Base-by-base conservation (phyloP, 495 filamentous ascomycete genomes). In the Haplographium delicatum region DNA sequence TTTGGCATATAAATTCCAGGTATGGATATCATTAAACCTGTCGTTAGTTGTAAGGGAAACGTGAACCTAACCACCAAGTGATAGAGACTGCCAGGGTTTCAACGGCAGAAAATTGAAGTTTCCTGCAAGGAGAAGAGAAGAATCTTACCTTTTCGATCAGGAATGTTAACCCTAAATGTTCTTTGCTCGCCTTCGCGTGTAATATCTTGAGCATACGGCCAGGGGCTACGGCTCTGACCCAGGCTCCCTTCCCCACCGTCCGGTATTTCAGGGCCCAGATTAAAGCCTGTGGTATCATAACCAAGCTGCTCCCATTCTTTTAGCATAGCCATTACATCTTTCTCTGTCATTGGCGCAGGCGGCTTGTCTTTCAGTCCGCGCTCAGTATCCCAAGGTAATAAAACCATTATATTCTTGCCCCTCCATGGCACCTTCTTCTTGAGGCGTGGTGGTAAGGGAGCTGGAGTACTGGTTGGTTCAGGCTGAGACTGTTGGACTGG, bases 281-380 rank as follows among this genome's bases (percentile, higher is more conserved):
- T 83, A 64, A 93, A 95, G 0, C 88, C 88, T 4, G 73, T 68
- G 33, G 76, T 76, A 63, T 86, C 75, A 60, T 90, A 96, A 8
- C 90, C 93, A 51, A 83, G 65, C 38, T 84, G 67, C 60, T 86
- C 77, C 83, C 86, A 94, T 24, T 74, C 68, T 41, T 78, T 73
- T 51, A 95, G 58, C 59, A 81, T 82, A n/a, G 75, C 66, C 15
- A 80, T 63, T 4, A 89, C 80, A 41, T 89, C 83, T 19, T 68
- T 63, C 13, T 71, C 61, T 24, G 65, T 82, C 51, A 97, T 66
- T 13, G 87, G 79, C 51, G 72, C 56, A 26, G 81, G 68, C 30
- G 70, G 68, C 60, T 76, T 65, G 67, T 83, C 72, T 62, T 76
- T 46, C 68, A 80, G 65, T 62, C 78, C 79, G 62, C 83, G 69